These are phyloP conservation scores for Fusarium sublunatum DNA, from an alignment of 2,329 filamentous ascomycete genomes.

Conservation along the genomic window DNA sequence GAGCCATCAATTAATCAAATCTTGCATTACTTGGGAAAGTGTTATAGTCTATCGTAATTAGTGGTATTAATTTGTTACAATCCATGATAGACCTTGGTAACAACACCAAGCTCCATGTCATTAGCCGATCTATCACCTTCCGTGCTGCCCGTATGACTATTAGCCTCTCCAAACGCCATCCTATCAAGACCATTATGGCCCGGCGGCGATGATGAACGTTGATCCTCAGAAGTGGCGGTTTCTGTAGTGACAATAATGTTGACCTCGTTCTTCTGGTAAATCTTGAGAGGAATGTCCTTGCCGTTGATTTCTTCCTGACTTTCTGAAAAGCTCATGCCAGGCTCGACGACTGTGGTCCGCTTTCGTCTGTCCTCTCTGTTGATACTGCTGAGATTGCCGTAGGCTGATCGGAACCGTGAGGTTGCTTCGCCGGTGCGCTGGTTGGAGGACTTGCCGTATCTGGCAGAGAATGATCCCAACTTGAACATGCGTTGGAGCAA, in stretches of 20 bases:
- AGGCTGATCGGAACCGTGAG: slow-evolving; percentile 37
- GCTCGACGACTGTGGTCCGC: slow-evolving; percentile 17
- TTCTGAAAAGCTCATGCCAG: slow-evolving; percentile 42
- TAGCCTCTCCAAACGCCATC: neutral
- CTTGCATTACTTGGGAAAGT: neutral
- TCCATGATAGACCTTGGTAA: slow-evolving; percentile 44
- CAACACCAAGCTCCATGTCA: slow-evolving; percentile 42
- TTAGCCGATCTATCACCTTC: slow-evolving; percentile 23
- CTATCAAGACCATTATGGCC: neutral
- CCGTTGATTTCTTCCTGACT: slow-evolving; percentile 55
- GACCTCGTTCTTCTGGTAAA: slow-evolving; percentile 54
- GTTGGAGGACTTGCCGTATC: slow-evolving; percentile 42
- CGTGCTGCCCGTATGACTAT: slow-evolving; percentile 5
- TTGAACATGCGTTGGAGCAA: slow-evolving; percentile 54
- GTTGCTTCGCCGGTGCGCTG: slow-evolving; percentile 42
- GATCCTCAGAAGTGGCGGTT: neutral
- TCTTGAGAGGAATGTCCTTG: slow-evolving; percentile 50
- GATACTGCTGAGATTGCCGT: slow-evolving; percentile 43
- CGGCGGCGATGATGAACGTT: slow-evolving; percentile 9
- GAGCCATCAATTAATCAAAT: too few species aligned
- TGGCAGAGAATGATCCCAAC: slow-evolving; percentile 45
- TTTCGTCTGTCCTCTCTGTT: slow-evolving; percentile 34
- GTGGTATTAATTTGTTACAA: slow-evolving; percentile 15
- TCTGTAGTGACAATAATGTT: slow-evolving; percentile 42
- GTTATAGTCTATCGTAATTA: neutral